Evolutionary conservation across 768 basidiomycete species (phyloP).

Genomic region (Tulasnella sp.): DNA sequence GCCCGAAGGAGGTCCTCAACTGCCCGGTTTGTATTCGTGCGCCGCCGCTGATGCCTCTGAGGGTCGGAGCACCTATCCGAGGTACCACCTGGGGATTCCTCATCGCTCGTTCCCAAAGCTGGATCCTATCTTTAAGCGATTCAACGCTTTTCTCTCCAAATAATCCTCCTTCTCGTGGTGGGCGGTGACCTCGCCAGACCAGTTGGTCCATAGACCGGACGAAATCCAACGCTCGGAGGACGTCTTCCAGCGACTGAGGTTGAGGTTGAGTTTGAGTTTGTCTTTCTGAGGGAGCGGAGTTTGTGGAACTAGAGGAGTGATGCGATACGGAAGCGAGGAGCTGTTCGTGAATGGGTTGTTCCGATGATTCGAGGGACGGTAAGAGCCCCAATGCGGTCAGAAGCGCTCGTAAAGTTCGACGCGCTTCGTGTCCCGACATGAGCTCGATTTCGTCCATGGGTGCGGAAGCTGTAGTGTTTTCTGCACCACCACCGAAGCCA

Average conservation of each 20-base stretch:
- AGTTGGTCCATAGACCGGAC: slow-evolving; percentile 2
- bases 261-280: neutral
- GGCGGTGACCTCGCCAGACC: neutral
- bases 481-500: neutral
- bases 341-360: neutral
- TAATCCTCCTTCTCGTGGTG: neutral
- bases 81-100: neutral
- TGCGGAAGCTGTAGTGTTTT: neutral
- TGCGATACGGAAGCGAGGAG: neutral
- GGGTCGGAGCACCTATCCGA: neutral
- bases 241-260: slow-evolving; percentile 1
- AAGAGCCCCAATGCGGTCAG: slow-evolving; percentile 7
- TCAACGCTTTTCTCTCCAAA: slow-evolving; percentile 6
- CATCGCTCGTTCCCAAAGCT: slow-evolving; percentile 5
- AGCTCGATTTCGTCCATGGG: slow-evolving; percentile 20
- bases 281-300: neutral
- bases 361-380: neutral
- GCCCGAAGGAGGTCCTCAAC: neutral
- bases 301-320: neutral
- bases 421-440: neutral
- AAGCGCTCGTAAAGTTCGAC: slow-evolving; percentile 2
- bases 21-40: neutral
- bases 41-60: neutral
- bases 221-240: slow-evolving; percentile 15
- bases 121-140: neutral